Evolutionary conservation across 116 monocot species (phyloP).

Genomic region (Trichopus zeylanicus): DNA sequence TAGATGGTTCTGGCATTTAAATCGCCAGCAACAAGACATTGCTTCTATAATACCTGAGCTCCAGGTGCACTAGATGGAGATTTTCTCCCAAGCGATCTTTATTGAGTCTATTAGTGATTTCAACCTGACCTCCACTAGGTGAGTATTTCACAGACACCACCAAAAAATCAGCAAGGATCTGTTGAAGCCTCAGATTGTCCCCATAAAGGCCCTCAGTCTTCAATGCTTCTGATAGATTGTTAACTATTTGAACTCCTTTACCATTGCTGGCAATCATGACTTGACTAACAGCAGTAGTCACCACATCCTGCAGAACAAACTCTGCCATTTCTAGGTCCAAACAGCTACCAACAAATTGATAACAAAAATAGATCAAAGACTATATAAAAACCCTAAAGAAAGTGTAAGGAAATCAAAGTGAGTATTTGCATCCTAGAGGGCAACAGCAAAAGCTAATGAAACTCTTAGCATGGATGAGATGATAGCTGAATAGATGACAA

Average conservation of each 20-base stretch:
- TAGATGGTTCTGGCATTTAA: too few species aligned
- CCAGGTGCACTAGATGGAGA: conserved; percentile 59
- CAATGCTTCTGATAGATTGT: conserved; percentile 39
- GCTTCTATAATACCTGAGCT: conserved; percentile 66
- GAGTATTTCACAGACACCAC: conserved; percentile 73
- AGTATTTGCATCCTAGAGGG: not conserved
- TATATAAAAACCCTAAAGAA: not conserved
- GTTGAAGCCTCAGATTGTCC: conserved; percentile 82
- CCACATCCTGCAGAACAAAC: conserved; percentile 56
- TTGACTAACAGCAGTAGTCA: conserved; percentile 78
- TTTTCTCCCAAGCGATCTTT: conserved; percentile 59
- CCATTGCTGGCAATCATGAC: conserved; percentile 59
- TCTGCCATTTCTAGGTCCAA: conserved; percentile 88
- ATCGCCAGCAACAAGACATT: not conserved
- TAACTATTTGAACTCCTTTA: conserved; percentile 52
- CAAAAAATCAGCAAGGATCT: conserved; percentile 83
- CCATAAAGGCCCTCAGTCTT: conserved; percentile 67
- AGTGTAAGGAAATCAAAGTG: not conserved
- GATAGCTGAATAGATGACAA: not conserved
- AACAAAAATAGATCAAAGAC: not conserved
- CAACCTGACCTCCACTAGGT: conserved; percentile 65
- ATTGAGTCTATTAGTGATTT: conserved; percentile 33
- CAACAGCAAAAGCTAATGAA: not conserved
- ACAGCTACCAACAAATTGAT: conserved; percentile 40
- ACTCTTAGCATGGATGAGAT: not conserved